Base-by-base conservation (phyloP, 2,329 filamentous ascomycete genomes). In the Hypoxylon sp. region DNA sequence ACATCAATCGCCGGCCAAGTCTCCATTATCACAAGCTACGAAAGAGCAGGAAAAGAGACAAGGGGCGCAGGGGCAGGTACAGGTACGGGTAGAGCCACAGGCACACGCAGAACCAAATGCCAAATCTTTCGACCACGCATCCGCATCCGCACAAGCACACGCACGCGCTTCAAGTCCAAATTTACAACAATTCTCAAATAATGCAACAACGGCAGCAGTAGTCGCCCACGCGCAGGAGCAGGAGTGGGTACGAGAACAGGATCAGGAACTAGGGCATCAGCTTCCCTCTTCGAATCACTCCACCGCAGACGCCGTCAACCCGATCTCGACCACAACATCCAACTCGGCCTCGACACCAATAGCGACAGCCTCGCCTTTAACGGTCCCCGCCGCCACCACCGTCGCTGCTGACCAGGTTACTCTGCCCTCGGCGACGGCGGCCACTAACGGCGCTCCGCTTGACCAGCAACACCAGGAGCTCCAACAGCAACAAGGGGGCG, bases 1-100 rank as follows among this genome's bases (percentile, higher is more conserved):
- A 70, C 70, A 61, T 65, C 64, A 61, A 63, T 61, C 63, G 46
- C 62, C 30, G 63, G 60, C 46, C 58, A 62, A 60, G 56, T 65
- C 70, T 70, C 71, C 69, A 70, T 65, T 69, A 65, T 70, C 71
- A 71, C 71, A 73, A 68, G 69, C 72, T 74, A 65, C 68, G 65
- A 62, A 65, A 64, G 66, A 66, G 64, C 70, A 62, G 59, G 70
- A 69, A 65, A 71, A 70, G 52, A 63, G 61, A 68, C 68, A 65
- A 70, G 63, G 61, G 61, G 61, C 60, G 57, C 70, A 66, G 67
- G 71, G 62, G 73, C 70, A 75, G 70, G 69, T 67, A 54, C 71
- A 65, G 67, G 61, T 62, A 69, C 70, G 41, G 62, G 52, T 58
- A 68, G 59, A 72, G 66, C 62, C 65, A 57, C 64, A 70, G 59